phyloP scores from a whole-genome alignment of 73 alveolate genomes.

The Effrenium voratum region DNA sequence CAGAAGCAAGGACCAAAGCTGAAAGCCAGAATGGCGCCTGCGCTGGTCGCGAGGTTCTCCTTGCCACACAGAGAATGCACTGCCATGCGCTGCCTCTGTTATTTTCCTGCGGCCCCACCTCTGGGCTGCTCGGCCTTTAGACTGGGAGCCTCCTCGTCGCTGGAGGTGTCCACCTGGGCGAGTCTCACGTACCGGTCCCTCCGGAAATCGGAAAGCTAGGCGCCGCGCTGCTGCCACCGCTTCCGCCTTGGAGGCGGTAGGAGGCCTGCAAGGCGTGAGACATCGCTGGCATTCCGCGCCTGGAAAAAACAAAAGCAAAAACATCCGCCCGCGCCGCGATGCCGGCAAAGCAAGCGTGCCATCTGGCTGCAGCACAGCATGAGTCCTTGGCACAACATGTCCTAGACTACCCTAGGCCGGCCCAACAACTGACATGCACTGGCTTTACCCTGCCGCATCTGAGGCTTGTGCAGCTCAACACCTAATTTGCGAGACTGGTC shows the following conservation, averaged over 20 bases:
- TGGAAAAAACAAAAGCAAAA: no score
- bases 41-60: neutral
- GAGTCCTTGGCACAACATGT: neutral
- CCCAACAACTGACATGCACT: neutral
- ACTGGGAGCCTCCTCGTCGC: constrained; percentile 61
- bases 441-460: neutral
- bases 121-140: neutral
- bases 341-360: constrained; percentile 66
- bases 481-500: no score
- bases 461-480: neutral
- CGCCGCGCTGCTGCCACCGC: neutral
- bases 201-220: neutral
- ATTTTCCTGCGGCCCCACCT: neutral
- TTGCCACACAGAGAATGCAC: neutral
- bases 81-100: neutral
- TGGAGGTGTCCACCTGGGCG: constrained; percentile 60
- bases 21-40: neutral
- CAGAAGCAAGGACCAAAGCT: neutral
- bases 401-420: neutral
- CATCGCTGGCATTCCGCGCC: no score
- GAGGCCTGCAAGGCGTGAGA: neutral
- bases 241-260: neutral
- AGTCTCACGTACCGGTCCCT: neutral
- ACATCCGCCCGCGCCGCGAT: no score
- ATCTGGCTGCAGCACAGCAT: constrained; percentile 48